Evolutionary conservation across 139 green algal genomes (phyloP), one percentile per base, ranked within the genome.

Genomic region (Volvox africanus): DNA sequence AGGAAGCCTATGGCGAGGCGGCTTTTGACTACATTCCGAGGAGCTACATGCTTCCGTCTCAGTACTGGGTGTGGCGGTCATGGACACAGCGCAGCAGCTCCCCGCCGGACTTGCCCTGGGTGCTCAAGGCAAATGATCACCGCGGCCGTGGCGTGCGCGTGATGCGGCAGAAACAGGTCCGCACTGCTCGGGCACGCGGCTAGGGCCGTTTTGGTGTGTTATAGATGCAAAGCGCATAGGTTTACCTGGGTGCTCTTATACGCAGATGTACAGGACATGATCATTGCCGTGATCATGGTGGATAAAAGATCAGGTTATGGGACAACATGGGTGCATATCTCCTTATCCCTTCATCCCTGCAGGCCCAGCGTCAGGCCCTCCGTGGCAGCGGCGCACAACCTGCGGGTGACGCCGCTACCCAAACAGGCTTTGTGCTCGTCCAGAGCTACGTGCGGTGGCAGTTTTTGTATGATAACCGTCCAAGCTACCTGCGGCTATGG

Each of bases 401-500:
- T 32, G 17, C 17, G 19, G 33, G 76, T 33, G 33, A 61, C 35
- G 33, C 62, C 22, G 24, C 82, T 32, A 30, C 22, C 19, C 62
- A 88, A 24, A 62, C 77, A 61, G 81, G 65, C 33, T 94, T 91
- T 67, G 88, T 94, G 71, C 68, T 97, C 89, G 94, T 93, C 17
- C 95, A 97, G 91, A 61, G n/a, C 16, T 96, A 96, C 55, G 89
- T 97, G 17, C 62, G 13, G 28, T 33, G 95, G 19, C 95, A 96
- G 89, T 85, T 93, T 35, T 71, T 93, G 50, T 91, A 97, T n/a
- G 65, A 88, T 2, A 86, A 80, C 28, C 79, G 93, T 19, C 93
- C 89, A 22, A 96, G 95, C 83, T 96, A 97, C 89, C 44, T 97
- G 24, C 90, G 96, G 13, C 36, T 97, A 75, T 98, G 96, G 96